Evolutionary conservation across 257 asterid genomes (phyloP).

Genomic region (Verbena officinalis): DNA sequence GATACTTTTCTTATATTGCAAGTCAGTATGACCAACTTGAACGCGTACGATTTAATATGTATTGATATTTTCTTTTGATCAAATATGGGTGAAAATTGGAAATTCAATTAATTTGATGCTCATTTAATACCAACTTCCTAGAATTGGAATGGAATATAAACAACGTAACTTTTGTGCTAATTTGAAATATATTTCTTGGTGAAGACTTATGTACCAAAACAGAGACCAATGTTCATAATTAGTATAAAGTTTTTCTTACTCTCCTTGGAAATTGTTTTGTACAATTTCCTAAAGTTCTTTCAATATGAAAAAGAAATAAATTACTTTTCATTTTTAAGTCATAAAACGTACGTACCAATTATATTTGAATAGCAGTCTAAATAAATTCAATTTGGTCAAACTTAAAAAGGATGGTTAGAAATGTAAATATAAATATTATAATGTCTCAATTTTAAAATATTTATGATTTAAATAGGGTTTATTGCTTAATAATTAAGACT

Average conservation of each 20-base stretch:
- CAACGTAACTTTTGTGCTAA: neutral
- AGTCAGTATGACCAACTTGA: constrained; percentile 22
- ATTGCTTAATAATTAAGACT: too few species aligned
- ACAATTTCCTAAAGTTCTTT: neutral
- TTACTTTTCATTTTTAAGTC: too few species aligned
- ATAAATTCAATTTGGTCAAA: too few species aligned
- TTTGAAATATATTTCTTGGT: neutral
- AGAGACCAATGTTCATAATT: neutral
- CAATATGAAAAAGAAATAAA: neutral
- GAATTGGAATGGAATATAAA: neutral
- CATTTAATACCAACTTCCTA: constrained; percentile 11
- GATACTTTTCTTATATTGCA: constrained; percentile 28
- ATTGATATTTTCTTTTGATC: neutral
- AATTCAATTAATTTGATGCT: neutral
- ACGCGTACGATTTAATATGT: constrained; percentile 24
- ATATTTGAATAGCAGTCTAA: too few species aligned
- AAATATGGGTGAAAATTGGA: neutral
- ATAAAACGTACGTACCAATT: too few species aligned
- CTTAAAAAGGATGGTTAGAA: too few species aligned
- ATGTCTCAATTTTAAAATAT: neutral
- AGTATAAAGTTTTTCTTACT: neutral
- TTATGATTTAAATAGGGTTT: neutral
- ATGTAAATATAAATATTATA: neutral
- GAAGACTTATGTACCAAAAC: neutral
- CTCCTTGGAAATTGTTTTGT: neutral